Evolutionary conservation across 75 land plant species (phyloP), one percentile per base, ranked within the genome.

Genomic region (Cunninghamia lanceolata): DNA sequence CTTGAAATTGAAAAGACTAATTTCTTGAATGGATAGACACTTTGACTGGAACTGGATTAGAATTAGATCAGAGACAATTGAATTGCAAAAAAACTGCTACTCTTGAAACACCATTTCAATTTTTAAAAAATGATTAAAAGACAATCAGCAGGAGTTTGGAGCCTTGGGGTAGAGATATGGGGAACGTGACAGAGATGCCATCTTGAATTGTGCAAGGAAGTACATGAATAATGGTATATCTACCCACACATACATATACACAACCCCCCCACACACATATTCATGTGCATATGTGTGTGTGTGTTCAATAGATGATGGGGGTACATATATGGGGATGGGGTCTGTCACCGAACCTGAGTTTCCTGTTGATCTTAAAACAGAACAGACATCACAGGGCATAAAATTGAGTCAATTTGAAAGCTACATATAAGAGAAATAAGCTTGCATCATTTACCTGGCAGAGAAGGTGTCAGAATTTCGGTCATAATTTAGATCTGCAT

Each of bases 401-500:
- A 21, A 39, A 39, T 8, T 25, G 25, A 25, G 11, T 78, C 40
- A 78, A 78, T 78, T 78, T 42, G 0, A 78, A 78, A 1, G n/a
- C 10, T 38, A 43, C 32, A 80, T 43, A 80, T 45, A 10, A 28
- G 15, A 10, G 34, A 13, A n/a, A 11, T 82, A 28, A 45, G 46
- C 10, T 45, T n/a, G 15, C 32, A 45, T 40, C 4, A 8, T 52
- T 45, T 45, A 80, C 91, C 91, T 90, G 73, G 91, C 91, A 68
- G 87, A 83, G 74, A 90, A 90, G 32, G 91, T 74, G 70, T 90
- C 90, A 42, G 82, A 56, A 5, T 25, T 47, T 14, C 91, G 87
- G 77, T 81, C 90, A 86, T 90, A 90, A 84, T 59, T 89, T 56
- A 90, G 40, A 43, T 89, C 90, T 43, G 91, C 91, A 86, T 90